Percentiles rank a stretch among this genome's conserved stretches.
Conservation (phyloP, 2,329 filamentous ascomycete genomes). For the Ceratocystiopsis sp. region DNA sequence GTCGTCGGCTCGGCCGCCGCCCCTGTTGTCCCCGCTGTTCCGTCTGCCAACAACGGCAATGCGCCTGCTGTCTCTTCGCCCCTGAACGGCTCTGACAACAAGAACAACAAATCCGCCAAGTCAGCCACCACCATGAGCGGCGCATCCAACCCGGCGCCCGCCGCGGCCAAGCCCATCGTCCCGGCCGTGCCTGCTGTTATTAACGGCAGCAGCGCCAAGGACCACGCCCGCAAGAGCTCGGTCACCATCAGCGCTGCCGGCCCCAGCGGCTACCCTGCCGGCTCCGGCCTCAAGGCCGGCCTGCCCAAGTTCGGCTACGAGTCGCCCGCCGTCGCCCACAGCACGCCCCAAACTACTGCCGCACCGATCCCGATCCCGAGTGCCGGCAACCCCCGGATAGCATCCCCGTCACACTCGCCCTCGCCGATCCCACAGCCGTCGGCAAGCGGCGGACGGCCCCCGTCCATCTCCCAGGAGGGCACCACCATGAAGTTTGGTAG, state of each 20-base stretch:
- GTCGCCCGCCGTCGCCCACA: constrained; percentile 49
- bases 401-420: constrained; percentile 74
- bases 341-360: constrained; percentile 40
- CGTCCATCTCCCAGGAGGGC: constrained; percentile 54
- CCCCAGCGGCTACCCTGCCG: constrained; percentile 46
- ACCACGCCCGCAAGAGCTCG: constrained; percentile 74
- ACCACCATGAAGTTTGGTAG: constrained; percentile 66
- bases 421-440: constrained; percentile 84
- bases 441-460: constrained; percentile 70
- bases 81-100: constrained; percentile 56
- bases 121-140: constrained; percentile 4
- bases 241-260: constrained; percentile 82
- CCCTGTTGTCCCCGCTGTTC: constrained; percentile 26
- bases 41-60: background rate
- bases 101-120: constrained; percentile 4
- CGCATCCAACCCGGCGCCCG: background rate
- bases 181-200: constrained; percentile 43
- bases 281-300: constrained; percentile 37
- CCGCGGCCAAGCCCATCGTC: constrained; percentile 26
- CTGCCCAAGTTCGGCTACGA: constrained; percentile 59
- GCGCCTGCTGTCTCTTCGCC: constrained; percentile 32
- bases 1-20: constrained; percentile 37
- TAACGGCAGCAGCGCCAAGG: constrained; percentile 49
- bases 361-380: constrained; percentile 44
- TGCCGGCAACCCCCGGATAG: constrained; percentile 45